Percentiles rank a stretch among this genome's conserved stretches.
Evolutionary conservation across 1,284 basidiomycete species (phyloP).

Genomic region (Meripilus lineatus): DNA sequence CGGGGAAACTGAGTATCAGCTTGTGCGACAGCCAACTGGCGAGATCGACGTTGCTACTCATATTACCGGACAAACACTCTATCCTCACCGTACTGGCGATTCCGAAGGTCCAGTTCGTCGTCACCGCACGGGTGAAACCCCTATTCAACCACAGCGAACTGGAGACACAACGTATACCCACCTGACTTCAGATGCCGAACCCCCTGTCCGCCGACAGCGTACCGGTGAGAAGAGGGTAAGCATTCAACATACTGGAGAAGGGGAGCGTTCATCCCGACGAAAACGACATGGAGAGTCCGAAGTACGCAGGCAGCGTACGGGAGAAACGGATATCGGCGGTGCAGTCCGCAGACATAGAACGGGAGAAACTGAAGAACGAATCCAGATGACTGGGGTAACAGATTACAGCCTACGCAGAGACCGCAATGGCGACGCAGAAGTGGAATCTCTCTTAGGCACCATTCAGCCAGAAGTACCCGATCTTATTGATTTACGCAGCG

Average conservation of each 20-base stretch:
- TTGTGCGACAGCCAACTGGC: slow-evolving; percentile 10
- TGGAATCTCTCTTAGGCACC: slow-evolving; percentile 23
- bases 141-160: slow-evolving; percentile 3
- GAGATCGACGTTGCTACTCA: background rate
- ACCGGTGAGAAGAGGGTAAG: slow-evolving; percentile 13
- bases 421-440: slow-evolving; percentile 14
- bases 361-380: slow-evolving; percentile 4
- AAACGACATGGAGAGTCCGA: too few species aligned
- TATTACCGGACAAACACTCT: background rate
- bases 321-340: slow-evolving; percentile 4
- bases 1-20: slow-evolving; percentile 6
- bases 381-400: slow-evolving; percentile 9
- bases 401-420: slow-evolving; percentile 7
- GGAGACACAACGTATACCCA: slow-evolving; percentile 6
- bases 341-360: slow-evolving; percentile 6
- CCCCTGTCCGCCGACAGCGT: slow-evolving; percentile 6
- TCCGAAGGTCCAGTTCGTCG: slow-evolving; percentile 11
- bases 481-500: slow-evolving; percentile 19
- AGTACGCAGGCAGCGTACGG: slow-evolving; percentile 3
- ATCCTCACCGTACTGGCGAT: slow-evolving; percentile 17
- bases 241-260: slow-evolving; percentile 9
- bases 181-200: background rate
- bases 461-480: slow-evolving; percentile 14
- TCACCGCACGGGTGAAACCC: slow-evolving; percentile 7
- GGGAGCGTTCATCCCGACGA: background rate